Conservation (phyloP, 306 rosid genomes). For the Prunus davidiana region DNA sequence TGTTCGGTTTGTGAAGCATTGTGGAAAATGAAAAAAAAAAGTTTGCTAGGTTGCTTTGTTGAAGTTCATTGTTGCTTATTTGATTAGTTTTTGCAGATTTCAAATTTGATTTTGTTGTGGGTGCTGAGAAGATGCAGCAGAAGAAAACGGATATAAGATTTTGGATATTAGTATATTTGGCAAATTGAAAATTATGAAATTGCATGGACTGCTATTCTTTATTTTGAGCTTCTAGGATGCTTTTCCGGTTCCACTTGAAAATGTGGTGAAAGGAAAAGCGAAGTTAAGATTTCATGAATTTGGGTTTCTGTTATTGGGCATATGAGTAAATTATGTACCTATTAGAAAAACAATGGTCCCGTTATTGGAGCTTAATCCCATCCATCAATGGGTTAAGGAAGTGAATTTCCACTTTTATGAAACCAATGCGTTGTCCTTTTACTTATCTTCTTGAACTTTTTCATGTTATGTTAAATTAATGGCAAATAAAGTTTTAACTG, state of each 20-base stretch:
- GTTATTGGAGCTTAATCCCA: background rate
- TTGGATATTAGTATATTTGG: conserved; percentile 6
- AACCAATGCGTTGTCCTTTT: background rate
- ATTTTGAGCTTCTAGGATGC: background rate
- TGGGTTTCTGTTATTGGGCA: background rate
- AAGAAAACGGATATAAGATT: background rate
- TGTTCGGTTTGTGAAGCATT: background rate
- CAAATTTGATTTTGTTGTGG: background rate
- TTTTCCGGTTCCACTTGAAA: background rate
- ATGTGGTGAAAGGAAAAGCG: background rate
- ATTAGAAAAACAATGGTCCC: background rate
- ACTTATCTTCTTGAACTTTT: background rate
- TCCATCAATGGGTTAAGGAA: background rate
- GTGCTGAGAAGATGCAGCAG: background rate
- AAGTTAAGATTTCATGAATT: background rate
- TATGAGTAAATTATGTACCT: background rate
- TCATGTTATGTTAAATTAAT: background rate
- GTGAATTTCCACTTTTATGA: background rate
- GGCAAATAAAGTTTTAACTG: background rate
- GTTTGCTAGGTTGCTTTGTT: background rate
- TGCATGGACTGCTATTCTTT: background rate
- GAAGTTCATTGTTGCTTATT: background rate
- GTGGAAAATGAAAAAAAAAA: background rate
- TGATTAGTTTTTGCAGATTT: background rate
- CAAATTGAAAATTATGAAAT: background rate